phyloP scores from a whole-genome alignment of 345 rosid genomes.

The Corchorus olitorius region DNA sequence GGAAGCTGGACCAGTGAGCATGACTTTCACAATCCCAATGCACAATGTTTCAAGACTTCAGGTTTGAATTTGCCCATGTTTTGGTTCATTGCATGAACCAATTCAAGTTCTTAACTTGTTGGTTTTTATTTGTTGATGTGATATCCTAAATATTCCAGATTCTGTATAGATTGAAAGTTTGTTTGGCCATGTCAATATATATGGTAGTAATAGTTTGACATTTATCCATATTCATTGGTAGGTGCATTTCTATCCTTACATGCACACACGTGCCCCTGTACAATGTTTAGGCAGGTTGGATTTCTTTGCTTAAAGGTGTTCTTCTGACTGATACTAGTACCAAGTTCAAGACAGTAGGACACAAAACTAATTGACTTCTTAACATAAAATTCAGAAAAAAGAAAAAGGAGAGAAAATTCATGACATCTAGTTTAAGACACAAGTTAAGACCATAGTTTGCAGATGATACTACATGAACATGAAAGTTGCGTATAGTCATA shows the following conservation, averaged over 20 bases:
- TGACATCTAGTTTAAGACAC: not conserved
- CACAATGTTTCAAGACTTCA: slow-evolving; percentile 83
- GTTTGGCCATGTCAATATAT: not conserved
- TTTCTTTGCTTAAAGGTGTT: not conserved
- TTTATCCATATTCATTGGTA: not conserved
- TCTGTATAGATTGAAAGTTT: not conserved
- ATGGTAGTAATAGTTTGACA: too few species aligned
- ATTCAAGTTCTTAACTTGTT: slow-evolving; percentile 23
- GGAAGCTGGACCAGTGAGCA: slow-evolving; percentile 95
- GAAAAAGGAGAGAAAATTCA: not conserved
- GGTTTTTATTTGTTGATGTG: not conserved
- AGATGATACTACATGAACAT: not conserved
- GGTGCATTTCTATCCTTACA: not conserved
- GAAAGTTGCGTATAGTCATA: not conserved
- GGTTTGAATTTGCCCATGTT: slow-evolving; percentile 37
- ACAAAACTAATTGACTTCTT: not conserved
- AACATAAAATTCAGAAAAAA: not conserved
- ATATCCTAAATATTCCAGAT: not conserved
- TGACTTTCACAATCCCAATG: slow-evolving; percentile 96
- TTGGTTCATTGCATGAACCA: not conserved
- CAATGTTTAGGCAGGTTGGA: not conserved
- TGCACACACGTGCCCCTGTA: not conserved
- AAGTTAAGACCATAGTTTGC: not conserved
- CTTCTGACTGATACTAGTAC: not conserved
- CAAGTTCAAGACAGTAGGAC: not conserved